phyloP scores from a whole-genome alignment of 148 eudicot species.

The Tetragonia tetragonoides region DNA sequence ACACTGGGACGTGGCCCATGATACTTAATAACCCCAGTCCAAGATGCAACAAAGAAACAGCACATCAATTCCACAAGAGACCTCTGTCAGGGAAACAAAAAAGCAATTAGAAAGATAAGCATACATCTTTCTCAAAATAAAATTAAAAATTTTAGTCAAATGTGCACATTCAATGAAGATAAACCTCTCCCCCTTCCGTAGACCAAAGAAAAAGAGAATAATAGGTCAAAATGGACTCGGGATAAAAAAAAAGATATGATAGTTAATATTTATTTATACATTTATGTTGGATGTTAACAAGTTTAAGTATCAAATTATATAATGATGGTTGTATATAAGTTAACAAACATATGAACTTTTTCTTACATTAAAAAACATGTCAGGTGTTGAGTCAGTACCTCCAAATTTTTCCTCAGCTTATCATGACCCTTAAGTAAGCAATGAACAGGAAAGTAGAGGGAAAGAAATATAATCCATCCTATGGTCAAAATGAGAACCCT shows the following conservation, averaged over 20 bases:
- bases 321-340: no score
- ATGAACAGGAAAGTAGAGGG: conserved; percentile 74
- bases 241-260: background rate
- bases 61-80: conserved; percentile 92
- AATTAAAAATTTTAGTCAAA: background rate
- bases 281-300: no score
- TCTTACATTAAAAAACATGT: no score
- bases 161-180: background rate
- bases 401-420: conserved; percentile 66
- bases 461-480: conserved; percentile 87
- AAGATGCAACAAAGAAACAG: conserved; percentile 97
- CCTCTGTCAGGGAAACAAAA: conserved; percentile 44
- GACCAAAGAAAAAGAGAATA: background rate
- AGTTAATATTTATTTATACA: no score
- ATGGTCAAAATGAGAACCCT: conserved; percentile 64
- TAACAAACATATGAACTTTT: no score
- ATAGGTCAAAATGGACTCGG: no score
- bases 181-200: no score
- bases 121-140: background rate
- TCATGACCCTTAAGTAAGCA: conserved; percentile 71
- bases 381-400: conserved; percentile 39
- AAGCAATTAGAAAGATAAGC: background rate
- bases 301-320: no score
- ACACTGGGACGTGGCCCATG: conserved; percentile 97
- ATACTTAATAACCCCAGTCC: conserved; percentile 98